Evolutionary conservation across 2,329 filamentous ascomycete genomes (phyloP), one percentile per base, ranked within the genome.

Genomic region (Emericellopsis cladophorae): DNA sequence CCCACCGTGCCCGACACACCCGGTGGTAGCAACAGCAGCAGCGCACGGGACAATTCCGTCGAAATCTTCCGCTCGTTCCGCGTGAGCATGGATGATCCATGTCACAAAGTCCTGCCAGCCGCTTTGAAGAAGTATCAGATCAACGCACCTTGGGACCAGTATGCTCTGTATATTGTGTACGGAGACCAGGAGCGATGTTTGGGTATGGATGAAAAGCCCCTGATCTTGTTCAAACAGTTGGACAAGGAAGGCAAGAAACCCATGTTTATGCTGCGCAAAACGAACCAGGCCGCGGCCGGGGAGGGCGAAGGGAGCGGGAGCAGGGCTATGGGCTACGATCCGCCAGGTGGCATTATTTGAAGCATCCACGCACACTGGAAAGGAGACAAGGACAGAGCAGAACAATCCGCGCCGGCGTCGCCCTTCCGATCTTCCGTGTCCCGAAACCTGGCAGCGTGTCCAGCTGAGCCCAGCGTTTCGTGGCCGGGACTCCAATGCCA

Each of bases 1-100:
- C 76, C 76, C 1, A 35, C 32, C 8, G 74, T 72, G 2, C 73
- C 74, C 16, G 76, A 81, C 46, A 79, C 76, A 1, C 73, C 76
- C 1, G 70, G 66, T 44, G 31, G 39, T 21, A 40, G 31, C 32
- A 35, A 21, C n/a, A 29, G 12, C 29, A 39, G 37, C 26, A 29
- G 14, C 33, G 11, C 33, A 9, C 61, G 66, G 22, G 68, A 66
- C 52, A 72, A 72, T 44, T 77, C 76, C 1, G 89, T 95, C 44
- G 92, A 98, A 61, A 95, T 98, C 44, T 96, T 96, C 78, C 98
- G 98, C 60, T 94, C 86, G 1, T 98, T 98, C 74, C 81, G 90
- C 32, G 92, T 98, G 46, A 92, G 85, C 57, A 93, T 96, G 75
- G 92, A 98, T 51, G 92, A 98, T 55, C 92, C 92, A 3, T 98